phyloP scores from a whole-genome alignment of 495 filamentous ascomycete genomes.

The Xylaria venustula region DNA sequence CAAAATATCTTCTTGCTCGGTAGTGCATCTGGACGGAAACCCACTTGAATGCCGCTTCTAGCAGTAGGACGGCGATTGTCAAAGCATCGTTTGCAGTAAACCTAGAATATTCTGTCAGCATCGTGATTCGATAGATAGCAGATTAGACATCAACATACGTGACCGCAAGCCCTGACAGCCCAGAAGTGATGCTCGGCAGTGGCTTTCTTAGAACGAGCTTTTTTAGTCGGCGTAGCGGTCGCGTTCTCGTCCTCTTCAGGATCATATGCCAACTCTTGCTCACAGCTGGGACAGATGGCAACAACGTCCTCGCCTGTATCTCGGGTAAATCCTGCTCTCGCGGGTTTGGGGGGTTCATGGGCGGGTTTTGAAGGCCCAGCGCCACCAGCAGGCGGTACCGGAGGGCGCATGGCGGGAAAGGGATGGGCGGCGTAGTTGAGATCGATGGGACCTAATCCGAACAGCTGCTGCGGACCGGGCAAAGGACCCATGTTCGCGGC shows the following conservation, averaged over 20 bases:
- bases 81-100: slow-evolving; percentile 47
- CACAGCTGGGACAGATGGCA: slow-evolving; percentile 46
- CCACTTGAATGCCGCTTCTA: slow-evolving; percentile 15
- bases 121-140: background rate
- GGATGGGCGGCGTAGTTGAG: slow-evolving; percentile 23
- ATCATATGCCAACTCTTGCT: slow-evolving; percentile 46
- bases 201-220: slow-evolving; percentile 38
- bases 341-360: slow-evolving; percentile 33
- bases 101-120: slow-evolving; percentile 28
- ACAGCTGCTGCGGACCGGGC: background rate
- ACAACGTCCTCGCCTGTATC: slow-evolving; percentile 38
- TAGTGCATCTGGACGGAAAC: slow-evolving; percentile 22
- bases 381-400: background rate
- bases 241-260: slow-evolving; percentile 29
- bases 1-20: slow-evolving; percentile 34
- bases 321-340: slow-evolving; percentile 42
- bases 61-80: slow-evolving; percentile 33
- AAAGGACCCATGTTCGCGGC: background rate
- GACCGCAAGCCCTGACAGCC: slow-evolving; percentile 49
- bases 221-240: slow-evolving; percentile 32
- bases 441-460: slow-evolving; percentile 8
- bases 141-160: slow-evolving; percentile 32
- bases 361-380: slow-evolving; percentile 26
- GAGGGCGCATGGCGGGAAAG: slow-evolving; percentile 7
- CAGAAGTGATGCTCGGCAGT: slow-evolving; percentile 49